Evolutionary conservation across 768 basidiomycete genomes (phyloP).

Genomic region (Leccinum subgranulosum): DNA sequence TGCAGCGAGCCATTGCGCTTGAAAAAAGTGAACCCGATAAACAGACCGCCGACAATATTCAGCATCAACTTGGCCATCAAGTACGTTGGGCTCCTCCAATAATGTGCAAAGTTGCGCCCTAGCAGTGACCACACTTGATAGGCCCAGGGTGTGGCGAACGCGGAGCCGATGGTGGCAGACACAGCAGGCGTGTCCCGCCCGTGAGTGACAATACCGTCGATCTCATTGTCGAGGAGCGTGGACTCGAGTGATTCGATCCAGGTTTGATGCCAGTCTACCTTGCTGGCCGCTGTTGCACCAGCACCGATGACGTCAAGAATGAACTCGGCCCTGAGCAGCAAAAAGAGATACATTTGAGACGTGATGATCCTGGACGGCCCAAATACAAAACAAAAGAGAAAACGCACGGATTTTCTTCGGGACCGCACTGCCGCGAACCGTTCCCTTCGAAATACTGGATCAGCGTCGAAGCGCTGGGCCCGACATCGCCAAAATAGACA

Average conservation of each 20-base stretch:
- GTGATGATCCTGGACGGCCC: slow-evolving; percentile 47
- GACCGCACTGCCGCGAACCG: slow-evolving; percentile 59
- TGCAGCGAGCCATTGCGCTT: slow-evolving; percentile 50
- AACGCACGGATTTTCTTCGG: slow-evolving; percentile 62
- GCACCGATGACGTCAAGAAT: slow-evolving; percentile 76
- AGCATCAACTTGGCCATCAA: slow-evolving; percentile 56
- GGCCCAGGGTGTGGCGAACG: slow-evolving; percentile 53
- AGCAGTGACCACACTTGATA: slow-evolving; percentile 46
- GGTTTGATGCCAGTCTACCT: slow-evolving; percentile 56
- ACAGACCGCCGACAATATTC: slow-evolving; percentile 51
- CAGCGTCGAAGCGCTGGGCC: slow-evolving; percentile 54
- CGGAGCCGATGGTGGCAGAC: slow-evolving; percentile 35
- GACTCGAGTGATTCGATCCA: slow-evolving; percentile 56
- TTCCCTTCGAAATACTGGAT: slow-evolving; percentile 76
- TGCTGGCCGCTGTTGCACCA: slow-evolving; percentile 57
- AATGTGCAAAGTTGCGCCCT: slow-evolving; percentile 41
- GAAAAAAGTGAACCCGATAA: slow-evolving; percentile 65
- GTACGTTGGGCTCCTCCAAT: slow-evolving; percentile 61
- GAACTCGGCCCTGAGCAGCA: slow-evolving; percentile 48
- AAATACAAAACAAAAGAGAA: slow-evolving; percentile 30
- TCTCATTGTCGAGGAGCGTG: slow-evolving; percentile 32
- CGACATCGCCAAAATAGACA: slow-evolving; percentile 69
- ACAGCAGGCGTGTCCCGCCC: slow-evolving; percentile 43
- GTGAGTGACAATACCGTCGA: slow-evolving; percentile 47
- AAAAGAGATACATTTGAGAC: slow-evolving; percentile 9